Base-by-base conservation (phyloP, 192 early-diverging fungal genomes). In the Podila epicladia region DNA sequence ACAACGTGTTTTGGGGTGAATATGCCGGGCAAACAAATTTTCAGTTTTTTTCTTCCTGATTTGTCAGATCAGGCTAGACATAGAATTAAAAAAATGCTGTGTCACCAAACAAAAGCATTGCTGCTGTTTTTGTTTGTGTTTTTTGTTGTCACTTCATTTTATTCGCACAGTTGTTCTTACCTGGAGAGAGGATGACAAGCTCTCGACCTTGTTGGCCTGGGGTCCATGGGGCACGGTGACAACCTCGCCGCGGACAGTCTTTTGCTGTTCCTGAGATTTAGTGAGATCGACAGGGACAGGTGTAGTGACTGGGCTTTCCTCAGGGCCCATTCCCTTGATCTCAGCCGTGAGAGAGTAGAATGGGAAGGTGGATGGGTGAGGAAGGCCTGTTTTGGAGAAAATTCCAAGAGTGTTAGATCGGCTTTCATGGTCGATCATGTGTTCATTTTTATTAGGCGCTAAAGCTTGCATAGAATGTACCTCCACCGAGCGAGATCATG, bases 341-440 rank as follows among this genome's bases (percentile, higher is more conserved):
- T 73, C 72, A 22, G 85, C 80, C 19, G 77, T 71, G 19, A 92
- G 72, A 0, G 75, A 67, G 37, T 76, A 73, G 58, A 92, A 85
- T 5, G 91, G 89, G 74, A 92, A 92, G 3, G 88, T 89, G 26
- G 82, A 82, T 12, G 90, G 88, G 62, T 91, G 90, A n/a, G 91
- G 91, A 28, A 92, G 76, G 6, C 91, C 82, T 83, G 20, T 55
- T 55, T 55, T 22, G 53, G 24, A 55, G 51, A 22, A 53, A 19
- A 55, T 22, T n/a, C 19, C 4, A 2, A 24, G 19, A 22, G 24
- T n/a, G 9, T 24, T 55, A 24, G 53, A 24, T 24, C 53, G 22
- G 53, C 4, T 22, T 55, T 2, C n/a, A 22, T 55, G 35, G 24
- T 55, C 22, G 24, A 24, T 55, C 20, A 22, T 45, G 9, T 41